Conservation (phyloP, 768 basidiomycete genomes). For the Postia placenta region DNA sequence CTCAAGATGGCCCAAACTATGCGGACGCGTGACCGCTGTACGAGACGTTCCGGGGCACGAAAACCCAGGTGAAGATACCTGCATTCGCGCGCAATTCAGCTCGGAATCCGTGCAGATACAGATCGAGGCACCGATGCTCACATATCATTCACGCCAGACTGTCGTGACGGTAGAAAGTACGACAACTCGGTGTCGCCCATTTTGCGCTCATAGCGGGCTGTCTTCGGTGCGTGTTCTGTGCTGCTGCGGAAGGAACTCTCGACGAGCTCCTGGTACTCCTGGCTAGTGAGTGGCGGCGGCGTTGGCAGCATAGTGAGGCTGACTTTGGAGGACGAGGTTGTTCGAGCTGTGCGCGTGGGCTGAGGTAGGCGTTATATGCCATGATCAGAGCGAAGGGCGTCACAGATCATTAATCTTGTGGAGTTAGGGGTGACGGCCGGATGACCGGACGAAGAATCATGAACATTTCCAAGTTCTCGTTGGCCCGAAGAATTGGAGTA, state of each 20-base stretch:
- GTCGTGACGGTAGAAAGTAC: constrained; percentile 76
- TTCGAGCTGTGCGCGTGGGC: too few species aligned
- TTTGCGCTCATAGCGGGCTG: constrained; percentile 37
- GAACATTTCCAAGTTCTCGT: too few species aligned
- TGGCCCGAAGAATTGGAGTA: too few species aligned
- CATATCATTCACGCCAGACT: constrained; percentile 85
- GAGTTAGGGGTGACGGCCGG: too few species aligned
- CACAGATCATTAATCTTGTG: too few species aligned
- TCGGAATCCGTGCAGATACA: too few species aligned
- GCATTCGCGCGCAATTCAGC: not conserved
- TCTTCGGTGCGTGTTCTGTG: not conserved
- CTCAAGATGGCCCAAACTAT: constrained; percentile 71
- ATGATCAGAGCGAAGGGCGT: too few species aligned
- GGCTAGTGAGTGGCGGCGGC: constrained; percentile 11
- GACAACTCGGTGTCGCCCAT: constrained; percentile 74
- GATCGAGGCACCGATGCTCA: too few species aligned
- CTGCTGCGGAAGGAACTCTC: constrained; percentile 2
- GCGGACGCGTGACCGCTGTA: constrained; percentile 43
- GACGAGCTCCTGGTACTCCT: constrained; percentile 1
- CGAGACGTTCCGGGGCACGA: constrained; percentile 35
- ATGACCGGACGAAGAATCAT: too few species aligned
- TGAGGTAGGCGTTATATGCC: too few species aligned
- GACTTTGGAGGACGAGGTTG: too few species aligned
- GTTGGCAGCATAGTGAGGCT: constrained; percentile 12
- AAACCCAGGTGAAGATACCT: constrained; percentile 83